Conservation (phyloP, 2,329 filamentous ascomycete species). For the Cryphonectria naterciae region DNA sequence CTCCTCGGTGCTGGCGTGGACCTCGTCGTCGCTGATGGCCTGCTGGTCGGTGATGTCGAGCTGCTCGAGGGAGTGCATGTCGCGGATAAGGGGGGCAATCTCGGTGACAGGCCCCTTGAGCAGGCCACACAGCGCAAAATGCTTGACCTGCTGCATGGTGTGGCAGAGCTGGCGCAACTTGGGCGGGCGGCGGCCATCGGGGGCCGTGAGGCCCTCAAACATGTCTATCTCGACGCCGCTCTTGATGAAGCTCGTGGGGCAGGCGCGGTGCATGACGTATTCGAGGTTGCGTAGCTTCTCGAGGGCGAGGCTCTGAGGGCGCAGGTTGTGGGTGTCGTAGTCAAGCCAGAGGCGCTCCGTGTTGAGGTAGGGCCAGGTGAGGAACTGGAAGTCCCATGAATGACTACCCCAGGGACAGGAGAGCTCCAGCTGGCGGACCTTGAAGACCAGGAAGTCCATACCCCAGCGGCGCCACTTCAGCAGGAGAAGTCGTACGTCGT, state of each 20-base stretch:
- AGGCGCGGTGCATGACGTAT: constrained; percentile 24
- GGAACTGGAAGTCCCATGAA: constrained; percentile 24
- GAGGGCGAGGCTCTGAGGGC: constrained; percentile 14
- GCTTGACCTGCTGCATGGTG: constrained; percentile 21
- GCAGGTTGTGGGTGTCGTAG: constrained; percentile 16
- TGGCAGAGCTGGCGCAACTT: constrained; percentile 15
- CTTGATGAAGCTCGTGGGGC: background rate
- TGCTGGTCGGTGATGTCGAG: constrained; percentile 28
- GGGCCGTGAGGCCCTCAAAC: constrained; percentile 10
- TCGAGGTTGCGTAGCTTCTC: constrained; percentile 13
- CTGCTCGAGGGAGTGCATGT: constrained; percentile 22
- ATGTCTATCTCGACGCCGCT: background rate
- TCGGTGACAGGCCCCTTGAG: constrained; percentile 21
- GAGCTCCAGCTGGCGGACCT: constrained; percentile 23
- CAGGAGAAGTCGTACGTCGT: constrained; percentile 9
- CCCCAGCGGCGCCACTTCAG: constrained; percentile 12
- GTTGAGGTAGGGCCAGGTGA: constrained; percentile 22
- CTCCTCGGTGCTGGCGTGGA: background rate
- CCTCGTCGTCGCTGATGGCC: constrained; percentile 2
- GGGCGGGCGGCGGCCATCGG: background rate
- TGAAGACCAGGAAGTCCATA: constrained; percentile 15
- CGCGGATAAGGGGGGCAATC: constrained; percentile 5
- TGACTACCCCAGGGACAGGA: constrained; percentile 18
- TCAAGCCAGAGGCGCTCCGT: constrained; percentile 26
- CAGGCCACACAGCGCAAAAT: constrained; percentile 23